phyloP scores from a whole-genome alignment of 2,329 filamentous ascomycete species.

The Beauveria bassiana region DNA sequence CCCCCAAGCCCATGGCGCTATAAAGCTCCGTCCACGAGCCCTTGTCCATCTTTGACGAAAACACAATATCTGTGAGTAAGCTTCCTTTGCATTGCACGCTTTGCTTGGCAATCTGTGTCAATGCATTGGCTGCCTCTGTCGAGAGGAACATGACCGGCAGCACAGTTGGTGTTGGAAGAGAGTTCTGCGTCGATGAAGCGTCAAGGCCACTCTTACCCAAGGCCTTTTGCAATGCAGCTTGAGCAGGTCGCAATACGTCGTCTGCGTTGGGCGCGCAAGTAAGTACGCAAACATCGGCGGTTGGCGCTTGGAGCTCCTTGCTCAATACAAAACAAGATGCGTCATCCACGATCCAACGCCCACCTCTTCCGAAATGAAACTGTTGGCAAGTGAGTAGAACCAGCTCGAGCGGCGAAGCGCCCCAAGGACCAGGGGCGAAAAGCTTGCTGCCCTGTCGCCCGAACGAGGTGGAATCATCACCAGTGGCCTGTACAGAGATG shows the following conservation, averaged over 20 bases:
- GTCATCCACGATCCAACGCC: not conserved
- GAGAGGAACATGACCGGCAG: not conserved
- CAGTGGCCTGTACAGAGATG: not conserved
- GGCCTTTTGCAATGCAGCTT: not conserved
- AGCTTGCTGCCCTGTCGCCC: not conserved
- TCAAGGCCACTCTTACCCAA: not conserved
- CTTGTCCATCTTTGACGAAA: not conserved
- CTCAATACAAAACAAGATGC: not conserved
- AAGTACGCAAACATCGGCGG: not conserved
- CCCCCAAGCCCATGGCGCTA: not conserved
- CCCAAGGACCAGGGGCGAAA: not conserved
- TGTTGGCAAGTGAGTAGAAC: not conserved
- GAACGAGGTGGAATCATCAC: not conserved
- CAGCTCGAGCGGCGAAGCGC: conserved; percentile 2
- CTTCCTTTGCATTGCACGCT: not conserved
- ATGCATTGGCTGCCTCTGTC: not conserved
- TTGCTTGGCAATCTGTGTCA: not conserved
- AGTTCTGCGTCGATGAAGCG: not conserved
- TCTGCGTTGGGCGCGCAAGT: not conserved
- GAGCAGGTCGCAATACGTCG: not conserved
- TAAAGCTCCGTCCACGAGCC: not conserved
- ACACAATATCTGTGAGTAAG: not conserved
- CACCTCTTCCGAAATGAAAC: not conserved
- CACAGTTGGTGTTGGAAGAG: too few species aligned
- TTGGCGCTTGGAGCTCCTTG: not conserved